Conservation (phyloP, 345 rosid genomes). For the Mangifera indica region DNA sequence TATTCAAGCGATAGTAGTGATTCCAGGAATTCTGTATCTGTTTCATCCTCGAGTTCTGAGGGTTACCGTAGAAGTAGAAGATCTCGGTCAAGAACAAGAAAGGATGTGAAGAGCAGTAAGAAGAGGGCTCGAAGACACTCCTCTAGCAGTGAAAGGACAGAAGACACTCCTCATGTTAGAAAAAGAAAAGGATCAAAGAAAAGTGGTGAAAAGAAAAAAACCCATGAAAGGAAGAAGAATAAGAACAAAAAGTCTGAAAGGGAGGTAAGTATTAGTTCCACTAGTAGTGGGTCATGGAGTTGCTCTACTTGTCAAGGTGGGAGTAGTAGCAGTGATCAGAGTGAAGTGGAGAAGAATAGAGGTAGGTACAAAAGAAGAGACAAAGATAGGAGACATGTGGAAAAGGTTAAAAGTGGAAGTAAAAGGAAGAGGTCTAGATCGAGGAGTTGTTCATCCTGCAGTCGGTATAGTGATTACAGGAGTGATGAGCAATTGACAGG, state of each 20-base stretch:
- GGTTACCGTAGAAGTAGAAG: constrained; percentile 43
- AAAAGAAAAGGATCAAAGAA: constrained; percentile 46
- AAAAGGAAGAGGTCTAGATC: constrained; percentile 35
- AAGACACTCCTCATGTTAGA: constrained; percentile 31
- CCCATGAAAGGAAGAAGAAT: constrained; percentile 38
- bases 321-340: constrained; percentile 34
- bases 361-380: constrained; percentile 35
- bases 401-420: constrained; percentile 22
- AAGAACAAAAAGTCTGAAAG: constrained; percentile 48
- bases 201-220: constrained; percentile 39
- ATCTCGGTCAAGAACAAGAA: constrained; percentile 41
- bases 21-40: constrained; percentile 39
- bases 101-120: constrained; percentile 43
- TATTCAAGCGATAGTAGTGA: constrained; percentile 40
- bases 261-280: constrained; percentile 41
- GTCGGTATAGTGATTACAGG: constrained; percentile 28
- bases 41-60: constrained; percentile 53
- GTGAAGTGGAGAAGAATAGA: constrained; percentile 40
- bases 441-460: constrained; percentile 35
- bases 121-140: constrained; percentile 50
- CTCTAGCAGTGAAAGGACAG: constrained; percentile 47
- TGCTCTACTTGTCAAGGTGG: constrained; percentile 39
- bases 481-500: constrained; percentile 34
- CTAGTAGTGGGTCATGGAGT: constrained; percentile 39
- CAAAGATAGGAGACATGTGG: constrained; percentile 22